phyloP scores from a whole-genome alignment of 1,284 basidiomycete species.

The Agroathelia rolfsii region DNA sequence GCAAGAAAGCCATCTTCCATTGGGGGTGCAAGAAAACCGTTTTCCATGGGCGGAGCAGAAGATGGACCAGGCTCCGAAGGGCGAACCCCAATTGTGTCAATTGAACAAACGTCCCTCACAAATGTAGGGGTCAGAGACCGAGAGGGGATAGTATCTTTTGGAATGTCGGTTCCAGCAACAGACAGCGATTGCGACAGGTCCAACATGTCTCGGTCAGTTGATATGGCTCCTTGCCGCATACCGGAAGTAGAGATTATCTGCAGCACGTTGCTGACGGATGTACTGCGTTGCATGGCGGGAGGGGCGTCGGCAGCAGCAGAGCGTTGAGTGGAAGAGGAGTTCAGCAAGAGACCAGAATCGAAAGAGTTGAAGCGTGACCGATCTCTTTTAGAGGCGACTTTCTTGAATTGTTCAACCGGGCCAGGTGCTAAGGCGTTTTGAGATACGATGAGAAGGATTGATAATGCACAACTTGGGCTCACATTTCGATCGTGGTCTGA shows the following conservation, averaged over 20 bases:
- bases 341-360: slow-evolving; percentile 46
- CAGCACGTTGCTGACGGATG: not conserved
- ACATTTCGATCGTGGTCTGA: slow-evolving; percentile 34
- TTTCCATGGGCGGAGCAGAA: slow-evolving; percentile 27
- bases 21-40: slow-evolving; percentile 29
- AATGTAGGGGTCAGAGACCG: too few species aligned
- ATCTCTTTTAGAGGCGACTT: slow-evolving; percentile 19
- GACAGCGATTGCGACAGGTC: too few species aligned
- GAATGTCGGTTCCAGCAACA: too few species aligned
- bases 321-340: slow-evolving; percentile 12
- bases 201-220: too few species aligned
- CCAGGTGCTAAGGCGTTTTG: slow-evolving; percentile 27
- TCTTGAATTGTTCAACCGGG: slow-evolving; percentile 17
- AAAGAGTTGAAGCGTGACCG: slow-evolving; percentile 56
- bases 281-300: slow-evolving; percentile 5
- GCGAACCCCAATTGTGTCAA: too few species aligned
- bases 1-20: slow-evolving; percentile 11
- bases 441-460: slow-evolving; percentile 17
- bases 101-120: too few species aligned
- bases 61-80: too few species aligned
- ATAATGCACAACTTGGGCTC: slow-evolving; percentile 18
- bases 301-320: slow-evolving; percentile 11
- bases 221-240: too few species aligned
- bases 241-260: too few species aligned
- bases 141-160: too few species aligned